Evolutionary conservation across 495 filamentous ascomycete genomes (phyloP), one percentile per base, ranked within the genome.

Genomic region (Xylaria intraflava): DNA sequence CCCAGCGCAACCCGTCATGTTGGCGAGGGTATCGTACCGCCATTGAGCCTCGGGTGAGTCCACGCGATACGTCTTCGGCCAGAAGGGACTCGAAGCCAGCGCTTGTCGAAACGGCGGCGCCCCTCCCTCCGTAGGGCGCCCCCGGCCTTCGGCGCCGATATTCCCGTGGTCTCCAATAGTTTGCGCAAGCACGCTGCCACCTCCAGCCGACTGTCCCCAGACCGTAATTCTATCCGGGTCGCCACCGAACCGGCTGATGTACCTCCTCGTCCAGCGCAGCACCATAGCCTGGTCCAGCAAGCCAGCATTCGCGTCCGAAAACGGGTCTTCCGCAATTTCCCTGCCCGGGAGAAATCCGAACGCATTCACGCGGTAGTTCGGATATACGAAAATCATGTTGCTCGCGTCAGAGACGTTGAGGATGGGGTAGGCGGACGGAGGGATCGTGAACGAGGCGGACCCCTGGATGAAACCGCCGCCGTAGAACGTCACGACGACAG

Each of bases 401-500:
- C 76, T 78, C 3, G 62, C 49, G 1, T 57, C 58, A 17, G 68
- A 74, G 11, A 65, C 72, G 56, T 80, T 78, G 35, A 84, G 66
- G 27, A 83, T 67, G 1, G 80, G 82, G 58, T 80, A 84, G 7
- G 69, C 72, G 7, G 77, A 68, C 5, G 81, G 78, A 0, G 81
- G 79, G 11, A 84, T 66, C 3, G 57, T 65, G 59, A 83, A 77
- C 0, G 68, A 73, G 0, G 75, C 80, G 26, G 68, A 65, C 19
- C 81, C 81, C 65, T 82, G 69, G 40, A 86, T 81, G 62, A 82
- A 85, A 0, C 68, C 82, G 1, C 83, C 83, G 17, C 82, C 82
- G 57, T 82, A 83, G 55, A 83, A 84, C 22, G 73, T 74, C 3
- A 83, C 74, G 1, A 84, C 65, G 0, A 85, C 82, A 0, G 82